A percentile compares a stretch with the other conserved stretches of the same genome.
Conservation (phyloP, 331 rosid species). For the Malus hybrid region DNA sequence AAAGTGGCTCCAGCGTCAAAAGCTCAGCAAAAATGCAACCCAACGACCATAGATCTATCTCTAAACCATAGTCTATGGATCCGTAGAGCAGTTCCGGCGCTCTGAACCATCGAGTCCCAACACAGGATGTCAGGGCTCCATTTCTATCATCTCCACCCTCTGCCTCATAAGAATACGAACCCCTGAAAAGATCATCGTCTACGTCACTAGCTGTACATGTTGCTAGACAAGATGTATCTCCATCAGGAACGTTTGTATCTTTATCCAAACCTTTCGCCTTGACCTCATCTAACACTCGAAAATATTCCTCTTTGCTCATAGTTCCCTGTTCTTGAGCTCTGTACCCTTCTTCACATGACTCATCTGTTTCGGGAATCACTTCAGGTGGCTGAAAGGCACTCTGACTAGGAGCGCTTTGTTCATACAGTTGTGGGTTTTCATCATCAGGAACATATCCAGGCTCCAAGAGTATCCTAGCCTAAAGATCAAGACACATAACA, state of each 20-base stretch:
- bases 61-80: conserved; percentile 59
- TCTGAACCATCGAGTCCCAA: conserved; percentile 92
- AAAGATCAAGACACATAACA: conserved; percentile 11
- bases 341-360: conserved; percentile 21
- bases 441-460: no score
- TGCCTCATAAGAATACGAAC: conserved; percentile 41
- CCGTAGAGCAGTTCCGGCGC: conserved; percentile 90
- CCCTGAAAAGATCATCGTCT: conserved; percentile 53
- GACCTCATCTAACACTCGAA: not conserved
- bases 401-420: conserved; percentile 17
- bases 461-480: no score
- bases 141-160: conserved; percentile 39
- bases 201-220: conserved; percentile 64
- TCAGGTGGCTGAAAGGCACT: conserved; percentile 25
- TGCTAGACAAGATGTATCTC: conserved; percentile 66
- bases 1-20: conserved; percentile 60
- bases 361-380: conserved; percentile 18
- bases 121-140: conserved; percentile 70
- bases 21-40: conserved; percentile 86
- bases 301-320: conserved; percentile 49
- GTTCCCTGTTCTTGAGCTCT: conserved; percentile 27
- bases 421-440: conserved; percentile 5
- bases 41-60: conserved; percentile 83
- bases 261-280: conserved; percentile 18
- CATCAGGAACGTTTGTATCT: conserved; percentile 41